These are phyloP conservation scores for Saccharomycopsis capsularis DNA, from an alignment of 805 yeast genomes.

Conservation along the genomic window DNA sequence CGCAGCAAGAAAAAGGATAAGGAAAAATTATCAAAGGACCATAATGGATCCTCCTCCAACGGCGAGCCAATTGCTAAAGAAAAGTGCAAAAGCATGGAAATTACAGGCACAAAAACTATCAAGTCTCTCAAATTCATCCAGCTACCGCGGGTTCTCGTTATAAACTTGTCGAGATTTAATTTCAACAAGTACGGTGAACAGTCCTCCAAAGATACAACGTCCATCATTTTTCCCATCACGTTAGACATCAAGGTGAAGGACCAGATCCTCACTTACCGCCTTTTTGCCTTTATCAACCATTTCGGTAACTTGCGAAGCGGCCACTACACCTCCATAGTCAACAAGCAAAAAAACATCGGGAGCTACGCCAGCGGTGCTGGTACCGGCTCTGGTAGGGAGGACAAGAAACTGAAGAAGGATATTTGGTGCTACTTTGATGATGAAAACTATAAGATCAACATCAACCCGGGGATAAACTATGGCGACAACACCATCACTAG, in stretches of 20 bases:
- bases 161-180: conserved; percentile 77
- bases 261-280: conserved; percentile 38
- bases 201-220: conserved; percentile 40
- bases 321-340: conserved; percentile 65
- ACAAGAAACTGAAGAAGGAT: conserved; percentile 27
- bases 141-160: conserved; percentile 69
- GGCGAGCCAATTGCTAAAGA: conserved; percentile 8
- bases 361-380: conserved; percentile 12
- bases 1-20: conserved; percentile 11
- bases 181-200: conserved; percentile 39
- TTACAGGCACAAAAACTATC: conserved; percentile 35
- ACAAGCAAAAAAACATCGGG: conserved; percentile 32
- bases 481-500: conserved; percentile 37
- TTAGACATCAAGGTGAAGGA: conserved; percentile 41
- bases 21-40: conserved; percentile 2
- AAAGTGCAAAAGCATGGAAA: conserved; percentile 18
- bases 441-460: conserved; percentile 43
- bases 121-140: conserved; percentile 71
- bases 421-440: conserved; percentile 75
- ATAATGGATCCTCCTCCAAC: background rate
- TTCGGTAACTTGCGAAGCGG: conserved; percentile 66
- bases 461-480: conserved; percentile 40
- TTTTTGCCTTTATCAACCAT: conserved; percentile 64
- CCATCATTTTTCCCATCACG: conserved; percentile 49
- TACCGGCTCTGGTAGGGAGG: background rate